Evolutionary conservation across 2,329 filamentous ascomycete species (phyloP).

Genomic region (Neofusicoccum kwambonambiense): DNA sequence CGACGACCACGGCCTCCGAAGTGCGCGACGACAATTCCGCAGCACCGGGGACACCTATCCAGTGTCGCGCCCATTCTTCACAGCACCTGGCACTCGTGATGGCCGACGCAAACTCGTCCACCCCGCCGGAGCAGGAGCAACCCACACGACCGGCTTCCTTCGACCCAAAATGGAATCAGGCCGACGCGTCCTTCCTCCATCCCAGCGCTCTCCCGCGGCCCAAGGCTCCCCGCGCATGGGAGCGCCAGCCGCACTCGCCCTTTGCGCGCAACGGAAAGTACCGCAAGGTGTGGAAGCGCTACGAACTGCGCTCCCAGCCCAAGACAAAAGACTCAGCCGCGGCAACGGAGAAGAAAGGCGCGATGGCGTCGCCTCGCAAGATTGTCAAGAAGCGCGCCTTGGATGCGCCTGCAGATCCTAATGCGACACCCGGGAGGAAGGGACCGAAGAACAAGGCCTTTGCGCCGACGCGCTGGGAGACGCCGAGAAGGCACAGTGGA

Average conservation of each 20-base stretch:
- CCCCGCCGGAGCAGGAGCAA: constrained; percentile 15
- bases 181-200: constrained; percentile 42
- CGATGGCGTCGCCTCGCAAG: constrained; percentile 37
- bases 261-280: constrained; percentile 35
- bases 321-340: constrained; percentile 19
- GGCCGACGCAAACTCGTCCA: constrained; percentile 29
- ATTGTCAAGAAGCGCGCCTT: constrained; percentile 47
- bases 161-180: constrained; percentile 36
- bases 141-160: constrained; percentile 31
- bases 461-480: constrained; percentile 34
- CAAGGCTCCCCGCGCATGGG: constrained; percentile 49
- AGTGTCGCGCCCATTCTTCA: not conserved
- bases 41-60: not conserved
- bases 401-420: constrained; percentile 32
- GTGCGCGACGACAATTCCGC: not conserved
- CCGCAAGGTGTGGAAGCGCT: constrained; percentile 50
- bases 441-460: constrained; percentile 32
- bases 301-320: constrained; percentile 29
- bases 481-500: not conserved
- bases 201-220: constrained; percentile 42
- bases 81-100: not conserved
- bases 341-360: constrained; percentile 22
- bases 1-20: not conserved
- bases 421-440: constrained; percentile 17
- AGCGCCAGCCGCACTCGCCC: constrained; percentile 46